Percentiles rank a stretch among this genome's conserved stretches.
These are phyloP conservation scores for Aristolochia contorta DNA, from an alignment of 164 flowering plant species.

Conservation along the genomic window DNA sequence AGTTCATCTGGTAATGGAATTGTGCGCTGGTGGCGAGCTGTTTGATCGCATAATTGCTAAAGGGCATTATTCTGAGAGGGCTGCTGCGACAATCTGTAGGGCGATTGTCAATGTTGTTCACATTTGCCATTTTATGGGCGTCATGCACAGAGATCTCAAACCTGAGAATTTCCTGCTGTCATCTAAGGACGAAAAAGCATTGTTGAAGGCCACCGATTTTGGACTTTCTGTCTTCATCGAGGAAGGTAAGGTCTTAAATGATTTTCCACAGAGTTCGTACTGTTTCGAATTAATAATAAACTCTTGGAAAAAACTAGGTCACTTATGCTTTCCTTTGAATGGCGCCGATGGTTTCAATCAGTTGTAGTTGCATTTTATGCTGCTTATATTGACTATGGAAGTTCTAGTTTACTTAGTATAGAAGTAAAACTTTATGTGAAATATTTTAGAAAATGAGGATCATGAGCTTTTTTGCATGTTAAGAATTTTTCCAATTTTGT, in stretches of 20 bases:
- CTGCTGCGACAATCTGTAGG: constrained; percentile 71
- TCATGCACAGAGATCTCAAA: constrained; percentile 91
- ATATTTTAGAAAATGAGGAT: too few relatives aligned
- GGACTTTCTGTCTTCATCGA: constrained; percentile 90
- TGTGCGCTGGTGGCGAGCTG: constrained; percentile 91
- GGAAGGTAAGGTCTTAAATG: constrained; percentile 46
- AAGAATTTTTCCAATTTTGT: too few relatives aligned
- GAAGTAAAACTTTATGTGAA: background rate
- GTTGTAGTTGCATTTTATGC: too few relatives aligned
- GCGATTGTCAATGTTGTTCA: constrained; percentile 77
- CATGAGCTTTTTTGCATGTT: too few relatives aligned
- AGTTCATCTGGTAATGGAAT: constrained; percentile 85
- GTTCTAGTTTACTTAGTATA: background rate
- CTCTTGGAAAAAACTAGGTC: background rate
- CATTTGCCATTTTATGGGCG: constrained; percentile 92
- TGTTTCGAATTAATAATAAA: background rate
- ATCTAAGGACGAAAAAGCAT: constrained; percentile 55
- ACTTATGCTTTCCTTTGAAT: background rate
- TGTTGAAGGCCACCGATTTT: constrained; percentile 86
- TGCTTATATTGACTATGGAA: background rate
- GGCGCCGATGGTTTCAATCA: too few relatives aligned
- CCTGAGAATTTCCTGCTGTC: constrained; percentile 95
- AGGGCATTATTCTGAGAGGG: constrained; percentile 80
- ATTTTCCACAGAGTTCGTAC: background rate
- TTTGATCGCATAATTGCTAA: constrained; percentile 87